Conservation (phyloP, 2,329 filamentous ascomycete genomes). For the Fusarium guadeloupense region DNA sequence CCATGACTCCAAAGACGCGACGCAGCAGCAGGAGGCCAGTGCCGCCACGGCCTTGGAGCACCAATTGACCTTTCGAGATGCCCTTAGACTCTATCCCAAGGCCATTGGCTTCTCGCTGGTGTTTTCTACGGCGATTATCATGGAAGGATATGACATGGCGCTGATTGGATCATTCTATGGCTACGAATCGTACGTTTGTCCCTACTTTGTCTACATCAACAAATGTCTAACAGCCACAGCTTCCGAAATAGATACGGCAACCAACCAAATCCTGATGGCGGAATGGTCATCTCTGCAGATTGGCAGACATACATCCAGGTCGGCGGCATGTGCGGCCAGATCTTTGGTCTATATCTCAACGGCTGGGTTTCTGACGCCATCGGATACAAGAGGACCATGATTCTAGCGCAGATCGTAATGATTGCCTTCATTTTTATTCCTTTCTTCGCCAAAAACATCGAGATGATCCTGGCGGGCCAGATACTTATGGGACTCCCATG, state of each 20-base stretch:
- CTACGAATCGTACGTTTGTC: conserved; percentile 43
- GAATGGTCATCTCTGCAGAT: conserved; percentile 35
- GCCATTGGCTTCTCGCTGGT: conserved; percentile 55
- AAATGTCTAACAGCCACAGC: conserved; percentile 9
- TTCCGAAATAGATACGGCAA: conserved; percentile 61
- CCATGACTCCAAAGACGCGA: background rate
- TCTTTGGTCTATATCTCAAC: conserved; percentile 69
- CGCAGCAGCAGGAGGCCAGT: conserved; percentile 37
- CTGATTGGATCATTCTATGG: conserved; percentile 54
- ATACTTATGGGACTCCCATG: conserved; percentile 59
- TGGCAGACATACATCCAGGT: conserved; percentile 50
- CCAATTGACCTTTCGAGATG: conserved; percentile 48
- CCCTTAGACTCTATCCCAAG: conserved; percentile 53
- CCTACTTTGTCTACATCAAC: no score
- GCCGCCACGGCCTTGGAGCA: conserved; percentile 54
- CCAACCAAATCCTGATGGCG: conserved; percentile 26
- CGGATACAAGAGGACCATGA: conserved; percentile 68
- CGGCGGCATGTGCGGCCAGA: conserved; percentile 63
- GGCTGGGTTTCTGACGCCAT: conserved; percentile 69
- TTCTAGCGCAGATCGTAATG: conserved; percentile 60
- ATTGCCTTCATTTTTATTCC: conserved; percentile 66
- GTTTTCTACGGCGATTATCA: conserved; percentile 54
- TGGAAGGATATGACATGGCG: conserved; percentile 54
- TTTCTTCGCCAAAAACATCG: conserved; percentile 66
- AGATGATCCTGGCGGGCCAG: conserved; percentile 63